Evolutionary conservation across 2,329 filamentous ascomycete species (phyloP).

Genomic region (Coniochaeta prunicola): DNA sequence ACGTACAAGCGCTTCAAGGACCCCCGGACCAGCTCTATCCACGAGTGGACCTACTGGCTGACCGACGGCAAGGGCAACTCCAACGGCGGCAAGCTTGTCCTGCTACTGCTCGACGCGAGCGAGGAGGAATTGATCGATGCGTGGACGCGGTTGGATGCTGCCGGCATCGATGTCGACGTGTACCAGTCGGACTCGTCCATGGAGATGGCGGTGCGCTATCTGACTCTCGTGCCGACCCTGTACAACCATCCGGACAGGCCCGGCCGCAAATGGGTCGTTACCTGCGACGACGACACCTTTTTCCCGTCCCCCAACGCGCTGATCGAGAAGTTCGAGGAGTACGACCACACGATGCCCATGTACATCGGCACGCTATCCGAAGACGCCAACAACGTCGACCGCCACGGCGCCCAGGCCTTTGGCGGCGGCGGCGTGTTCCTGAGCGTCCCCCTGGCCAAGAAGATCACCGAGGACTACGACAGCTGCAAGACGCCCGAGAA

Average conservation of each 20-base stretch:
- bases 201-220: slow-evolving; percentile 52
- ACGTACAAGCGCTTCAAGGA: slow-evolving; percentile 48
- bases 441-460: slow-evolving; percentile 35
- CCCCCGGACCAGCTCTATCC: slow-evolving; percentile 41
- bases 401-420: slow-evolving; percentile 57
- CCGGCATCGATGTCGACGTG: slow-evolving; percentile 51
- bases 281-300: slow-evolving; percentile 60
- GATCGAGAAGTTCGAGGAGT: slow-evolving; percentile 40
- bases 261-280: slow-evolving; percentile 51
- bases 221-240: slow-evolving; percentile 46
- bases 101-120: slow-evolving; percentile 46
- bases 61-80: slow-evolving; percentile 47
- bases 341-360: slow-evolving; percentile 43
- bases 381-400: slow-evolving; percentile 50
- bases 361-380: slow-evolving; percentile 58
- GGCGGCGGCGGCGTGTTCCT: slow-evolving; percentile 58
- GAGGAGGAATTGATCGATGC: slow-evolving; percentile 43
- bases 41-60: slow-evolving; percentile 55
- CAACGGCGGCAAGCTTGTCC: slow-evolving; percentile 49
- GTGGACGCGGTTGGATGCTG: slow-evolving; percentile 33
- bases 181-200: slow-evolving; percentile 44
- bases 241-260: slow-evolving; percentile 41
- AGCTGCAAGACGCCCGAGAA: slow-evolving; percentile 37
- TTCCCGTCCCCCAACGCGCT: slow-evolving; percentile 53
- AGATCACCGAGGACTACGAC: slow-evolving; percentile 20